phyloP scores from a whole-genome alignment of 345 rosid genomes.

The Rhizophora mangle region DNA sequence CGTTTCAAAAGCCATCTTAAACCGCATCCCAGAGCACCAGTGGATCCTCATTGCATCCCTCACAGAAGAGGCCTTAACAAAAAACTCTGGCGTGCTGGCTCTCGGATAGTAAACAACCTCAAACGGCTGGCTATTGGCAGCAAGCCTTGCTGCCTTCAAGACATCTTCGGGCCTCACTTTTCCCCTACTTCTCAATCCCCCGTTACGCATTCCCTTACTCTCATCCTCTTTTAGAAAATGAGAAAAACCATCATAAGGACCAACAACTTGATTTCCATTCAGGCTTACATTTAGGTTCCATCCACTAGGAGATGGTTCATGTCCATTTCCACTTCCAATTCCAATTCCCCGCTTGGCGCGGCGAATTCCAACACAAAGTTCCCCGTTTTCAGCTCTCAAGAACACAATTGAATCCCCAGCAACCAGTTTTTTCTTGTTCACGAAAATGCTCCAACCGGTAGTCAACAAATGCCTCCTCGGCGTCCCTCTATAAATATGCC shows the following conservation, averaged over 20 bases:
- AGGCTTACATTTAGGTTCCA: conserved; percentile 11
- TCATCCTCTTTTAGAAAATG: conserved; percentile 22
- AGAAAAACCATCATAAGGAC: conserved; percentile 15
- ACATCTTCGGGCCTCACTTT: conserved; percentile 26
- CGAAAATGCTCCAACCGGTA: conserved; percentile 32
- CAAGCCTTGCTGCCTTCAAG: conserved; percentile 18
- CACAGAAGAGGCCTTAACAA: conserved; percentile 25
- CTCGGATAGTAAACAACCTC: conserved; percentile 28
- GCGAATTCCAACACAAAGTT: conserved; percentile 29
- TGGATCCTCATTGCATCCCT: conserved; percentile 19
- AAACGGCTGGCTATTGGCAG: conserved; percentile 25
- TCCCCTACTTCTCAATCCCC: conserved; percentile 11
- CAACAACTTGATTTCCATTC: neutral
- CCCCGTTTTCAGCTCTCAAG: conserved; percentile 27
- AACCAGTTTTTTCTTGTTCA: conserved; percentile 28
- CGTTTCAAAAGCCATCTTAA: conserved; percentile 33
- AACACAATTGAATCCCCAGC: conserved; percentile 34
- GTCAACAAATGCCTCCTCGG: conserved; percentile 35
- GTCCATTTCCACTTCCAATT: conserved; percentile 18
- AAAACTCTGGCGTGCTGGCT: conserved; percentile 28
- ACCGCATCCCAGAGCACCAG: conserved; percentile 33
- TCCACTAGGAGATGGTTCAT: conserved; percentile 6
- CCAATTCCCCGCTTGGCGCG: conserved; percentile 28
- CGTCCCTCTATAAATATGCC: conserved; percentile 34
- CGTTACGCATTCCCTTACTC: conserved; percentile 12